Base-by-base conservation (phyloP, 495 filamentous ascomycete species). In the Achaetomiella virescens region DNA sequence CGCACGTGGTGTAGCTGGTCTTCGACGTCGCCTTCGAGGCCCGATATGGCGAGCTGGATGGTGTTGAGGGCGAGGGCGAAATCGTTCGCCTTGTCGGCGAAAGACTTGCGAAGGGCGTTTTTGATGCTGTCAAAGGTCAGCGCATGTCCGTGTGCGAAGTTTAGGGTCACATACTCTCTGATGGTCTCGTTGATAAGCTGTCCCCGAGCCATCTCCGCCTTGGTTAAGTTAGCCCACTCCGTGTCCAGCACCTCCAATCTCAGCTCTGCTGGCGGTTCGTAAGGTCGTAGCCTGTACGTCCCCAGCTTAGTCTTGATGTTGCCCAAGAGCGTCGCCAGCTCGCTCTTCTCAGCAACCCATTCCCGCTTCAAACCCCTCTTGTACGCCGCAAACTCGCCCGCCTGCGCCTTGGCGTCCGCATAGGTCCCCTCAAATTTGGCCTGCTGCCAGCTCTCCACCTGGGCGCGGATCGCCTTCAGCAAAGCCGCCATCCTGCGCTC, bases 281-380 rank as follows among this genome's bases (percentile, higher is more conserved):
- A 98, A 4, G 91, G 82, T 63, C 90, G 83, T 36, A 98, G 75
- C 37, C 91, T 83, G 68, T 98, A 98, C 22, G 93, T 98, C 58
- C 87, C 88, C 61, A 98, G 78, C 73, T 98, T 98, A 0, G 93
- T 97, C 74, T 96, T 97, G 76, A 98, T 97, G 63, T 98, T 98
- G n/a, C 93, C 95, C 45, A 98, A 70, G 55, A 98, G 72, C 10
- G 90, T 90, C 22, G 91, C 89, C 9, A 98, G 80, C 63, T 97
- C 95, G 41, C 89, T 92, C 75, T 97, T 97, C 71, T 98, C 93
- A 4, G 89, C 91, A 2, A 97, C 93, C 95, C 93, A 97, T 35
- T 88, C 82, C 31, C 93, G 81, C 71, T 97, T 98, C 67, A 87
- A 75, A 48, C 84, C 90, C 55, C 81, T 81, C 69, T 97, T 98